A percentile compares a stretch with the other conserved stretches of the same genome.
These are phyloP conservation scores for Musa schizocarpa DNA, from an alignment of 176 grass and related monocot species.

Conservation along the genomic window DNA sequence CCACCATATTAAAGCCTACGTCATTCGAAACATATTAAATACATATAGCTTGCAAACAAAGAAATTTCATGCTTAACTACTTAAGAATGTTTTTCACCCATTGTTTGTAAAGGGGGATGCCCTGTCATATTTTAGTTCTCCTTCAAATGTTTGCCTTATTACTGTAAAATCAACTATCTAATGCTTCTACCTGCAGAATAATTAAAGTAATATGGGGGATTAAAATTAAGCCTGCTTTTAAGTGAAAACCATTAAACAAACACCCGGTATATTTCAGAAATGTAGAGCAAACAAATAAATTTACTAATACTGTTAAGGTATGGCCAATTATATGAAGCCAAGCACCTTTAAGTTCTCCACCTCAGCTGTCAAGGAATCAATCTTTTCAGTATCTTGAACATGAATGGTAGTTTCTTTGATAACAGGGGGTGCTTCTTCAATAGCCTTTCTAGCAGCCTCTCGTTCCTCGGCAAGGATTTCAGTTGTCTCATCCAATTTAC, in stretches of 20 bases:
- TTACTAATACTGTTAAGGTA: background rate
- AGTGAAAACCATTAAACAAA: background rate
- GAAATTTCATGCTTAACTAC: background rate
- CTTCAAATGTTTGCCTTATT: background rate
- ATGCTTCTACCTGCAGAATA: background rate
- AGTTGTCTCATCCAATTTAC: constrained; percentile 79
- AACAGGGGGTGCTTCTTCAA: constrained; percentile 76
- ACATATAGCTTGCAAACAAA: too few relatives aligned
- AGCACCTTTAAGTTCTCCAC: constrained; percentile 75
- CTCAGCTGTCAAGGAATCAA: constrained; percentile 69
- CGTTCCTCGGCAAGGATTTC: constrained; percentile 63
- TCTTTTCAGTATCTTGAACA: constrained; percentile 85
- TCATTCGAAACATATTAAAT: too few relatives aligned
- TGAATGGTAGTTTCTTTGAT: constrained; percentile 72
- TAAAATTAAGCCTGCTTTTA: background rate
- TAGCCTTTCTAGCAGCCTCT: constrained; percentile 51
- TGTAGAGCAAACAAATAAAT: background rate
- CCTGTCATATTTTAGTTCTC: background rate
- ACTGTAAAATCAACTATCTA: background rate
- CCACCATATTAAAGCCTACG: background rate
- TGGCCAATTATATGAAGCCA: constrained; percentile 10
- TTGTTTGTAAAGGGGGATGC: background rate
- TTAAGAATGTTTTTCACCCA: background rate
- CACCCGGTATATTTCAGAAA: background rate
- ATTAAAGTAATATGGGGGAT: too few relatives aligned